phyloP scores from a whole-genome alignment of 1,284 basidiomycete genomes.

The Fomitopsis palustris region DNA sequence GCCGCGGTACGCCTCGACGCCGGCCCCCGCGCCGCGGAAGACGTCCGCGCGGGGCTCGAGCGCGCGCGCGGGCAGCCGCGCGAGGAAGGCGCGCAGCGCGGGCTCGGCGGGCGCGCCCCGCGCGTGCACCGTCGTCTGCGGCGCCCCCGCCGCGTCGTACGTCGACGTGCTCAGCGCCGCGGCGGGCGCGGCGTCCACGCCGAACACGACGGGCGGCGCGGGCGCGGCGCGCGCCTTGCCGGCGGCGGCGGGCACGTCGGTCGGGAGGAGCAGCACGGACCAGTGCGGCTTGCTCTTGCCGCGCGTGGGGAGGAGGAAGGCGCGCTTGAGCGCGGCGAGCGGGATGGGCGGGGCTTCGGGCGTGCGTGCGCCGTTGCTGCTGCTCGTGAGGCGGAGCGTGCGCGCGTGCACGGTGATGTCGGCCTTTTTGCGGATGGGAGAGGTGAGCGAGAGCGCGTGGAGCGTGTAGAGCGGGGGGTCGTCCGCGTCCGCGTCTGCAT shows the following conservation, averaged over 20 bases:
- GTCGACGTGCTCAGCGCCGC: constrained; percentile 37
- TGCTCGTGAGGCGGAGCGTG: constrained; percentile 42
- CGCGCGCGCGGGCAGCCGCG: constrained; percentile 40
- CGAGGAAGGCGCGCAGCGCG: constrained; percentile 48
- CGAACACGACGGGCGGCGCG: constrained; percentile 55
- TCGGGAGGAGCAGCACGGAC: constrained; percentile 57
- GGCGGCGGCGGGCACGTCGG: constrained; percentile 36
- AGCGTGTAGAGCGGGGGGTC: constrained; percentile 49
- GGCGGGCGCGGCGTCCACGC: constrained; percentile 49
- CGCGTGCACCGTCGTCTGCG: constrained; percentile 25
- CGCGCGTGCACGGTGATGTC: constrained; percentile 51
- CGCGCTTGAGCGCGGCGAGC: constrained; percentile 44
- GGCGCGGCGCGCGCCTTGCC: constrained; percentile 27
- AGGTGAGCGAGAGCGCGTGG: constrained; percentile 55
- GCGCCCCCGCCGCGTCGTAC: constrained; percentile 27
- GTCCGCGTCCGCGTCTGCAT: constrained; percentile 13
- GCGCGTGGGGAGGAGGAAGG: constrained; percentile 64
- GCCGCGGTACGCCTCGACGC: constrained; percentile 62
- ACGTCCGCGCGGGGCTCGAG: constrained; percentile 47
- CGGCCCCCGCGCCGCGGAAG: constrained; percentile 49
- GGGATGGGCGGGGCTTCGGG: constrained; percentile 44
- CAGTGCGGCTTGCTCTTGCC: constrained; percentile 65
- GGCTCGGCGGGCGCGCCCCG: constrained; percentile 53
- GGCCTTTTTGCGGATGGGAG: constrained; percentile 69
- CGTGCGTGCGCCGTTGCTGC: constrained; percentile 39